phyloP scores from a whole-genome alignment of 768 basidiomycete genomes.

The Macrolepiota dolichaula region DNA sequence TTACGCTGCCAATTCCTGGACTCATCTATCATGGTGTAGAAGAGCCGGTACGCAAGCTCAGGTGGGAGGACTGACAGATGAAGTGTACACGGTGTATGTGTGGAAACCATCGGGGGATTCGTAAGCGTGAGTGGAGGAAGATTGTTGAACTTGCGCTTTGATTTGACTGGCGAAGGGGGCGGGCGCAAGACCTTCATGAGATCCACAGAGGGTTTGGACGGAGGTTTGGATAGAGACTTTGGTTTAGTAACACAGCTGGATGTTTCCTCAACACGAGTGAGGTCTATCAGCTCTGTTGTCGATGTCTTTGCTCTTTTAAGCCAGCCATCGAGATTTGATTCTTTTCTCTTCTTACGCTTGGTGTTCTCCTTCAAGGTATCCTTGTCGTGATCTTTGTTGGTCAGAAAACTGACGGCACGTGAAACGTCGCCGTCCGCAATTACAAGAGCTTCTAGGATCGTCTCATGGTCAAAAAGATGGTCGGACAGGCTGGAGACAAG shows the following conservation, averaged over 20 bases:
- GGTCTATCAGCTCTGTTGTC: conserved; percentile 13
- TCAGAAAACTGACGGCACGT: conserved; percentile 35
- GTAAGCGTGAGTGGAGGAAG: conserved; percentile 61
- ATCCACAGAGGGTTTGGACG: conserved; percentile 33
- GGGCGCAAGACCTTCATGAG: conserved; percentile 57
- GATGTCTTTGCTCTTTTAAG: conserved; percentile 25
- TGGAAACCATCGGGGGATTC: conserved; percentile 58
- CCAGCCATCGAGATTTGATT: conserved; percentile 54
- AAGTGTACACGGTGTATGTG: conserved; percentile 74
- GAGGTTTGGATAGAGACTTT: conserved; percentile 13
- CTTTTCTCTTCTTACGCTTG: conserved; percentile 47
- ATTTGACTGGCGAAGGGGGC: conserved; percentile 36
- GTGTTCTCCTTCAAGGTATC: conserved; percentile 7
- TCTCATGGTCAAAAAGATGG: conserved; percentile 27
- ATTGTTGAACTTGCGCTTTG: conserved; percentile 23
- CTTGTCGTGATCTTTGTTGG: conserved; percentile 26
- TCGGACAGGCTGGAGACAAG: conserved; percentile 60
- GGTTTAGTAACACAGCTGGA: conserved; percentile 2
- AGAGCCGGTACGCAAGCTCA: conserved; percentile 72
- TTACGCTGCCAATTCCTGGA: conserved; percentile 66
- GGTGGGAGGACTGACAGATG: conserved; percentile 68
- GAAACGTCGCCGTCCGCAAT: conserved; percentile 54
- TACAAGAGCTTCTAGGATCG: conserved; percentile 58
- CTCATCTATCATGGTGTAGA: conserved; percentile 65
- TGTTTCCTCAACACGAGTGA: conserved; percentile 13